Conservation (phyloP, 177 flowering plant species). For the Vitis hybrid region DNA sequence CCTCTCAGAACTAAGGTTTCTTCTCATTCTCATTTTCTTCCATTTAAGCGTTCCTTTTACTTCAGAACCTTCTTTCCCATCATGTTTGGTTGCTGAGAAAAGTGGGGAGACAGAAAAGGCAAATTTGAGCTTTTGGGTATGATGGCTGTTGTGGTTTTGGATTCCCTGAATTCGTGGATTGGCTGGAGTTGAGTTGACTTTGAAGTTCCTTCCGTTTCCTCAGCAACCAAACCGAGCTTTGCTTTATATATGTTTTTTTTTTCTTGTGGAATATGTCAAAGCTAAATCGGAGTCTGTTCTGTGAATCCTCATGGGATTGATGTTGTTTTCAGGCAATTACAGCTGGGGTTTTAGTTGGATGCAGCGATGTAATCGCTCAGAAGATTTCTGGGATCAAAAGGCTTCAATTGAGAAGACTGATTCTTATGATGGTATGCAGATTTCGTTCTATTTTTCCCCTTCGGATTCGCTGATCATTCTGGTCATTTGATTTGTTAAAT, state of each 20-base stretch:
- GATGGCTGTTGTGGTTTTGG: too few species aligned
- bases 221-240: too few species aligned
- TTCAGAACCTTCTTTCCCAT: background rate
- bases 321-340: constrained; percentile 56
- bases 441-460: background rate
- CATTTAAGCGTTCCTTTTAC: too few species aligned
- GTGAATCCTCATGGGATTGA: background rate
- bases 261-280: background rate
- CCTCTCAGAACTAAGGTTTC: constrained; percentile 76
- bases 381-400: constrained; percentile 75
- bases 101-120: too few species aligned
- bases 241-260: background rate
- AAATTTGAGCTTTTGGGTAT: too few species aligned
- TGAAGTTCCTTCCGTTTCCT: too few species aligned
- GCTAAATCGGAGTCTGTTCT: background rate
- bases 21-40: background rate
- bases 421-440: constrained; percentile 62
- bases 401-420: constrained; percentile 69
- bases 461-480: background rate
- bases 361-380: constrained; percentile 72
- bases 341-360: constrained; percentile 67
- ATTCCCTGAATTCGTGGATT: too few species aligned
- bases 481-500: background rate
- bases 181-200: too few species aligned
- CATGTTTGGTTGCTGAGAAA: background rate